These are phyloP conservation scores for Apiotrichum porosum DNA, from an alignment of 1,284 basidiomycete species.

Conservation along the genomic window DNA sequence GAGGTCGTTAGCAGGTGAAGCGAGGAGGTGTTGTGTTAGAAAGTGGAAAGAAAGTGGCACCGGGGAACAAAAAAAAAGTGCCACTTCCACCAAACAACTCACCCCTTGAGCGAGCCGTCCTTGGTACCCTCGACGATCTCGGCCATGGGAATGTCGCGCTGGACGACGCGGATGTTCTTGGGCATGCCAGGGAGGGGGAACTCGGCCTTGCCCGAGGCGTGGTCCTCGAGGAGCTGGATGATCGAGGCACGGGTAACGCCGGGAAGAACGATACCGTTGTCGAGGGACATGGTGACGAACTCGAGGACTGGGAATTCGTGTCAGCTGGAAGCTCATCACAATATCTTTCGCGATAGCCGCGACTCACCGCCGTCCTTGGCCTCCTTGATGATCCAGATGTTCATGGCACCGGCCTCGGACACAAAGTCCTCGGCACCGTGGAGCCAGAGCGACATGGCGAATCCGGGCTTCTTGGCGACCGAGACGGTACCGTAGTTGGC, in stretches of 20 bases:
- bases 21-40: too few relatives aligned
- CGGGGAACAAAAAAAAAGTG: not conserved
- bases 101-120: constrained; percentile 42
- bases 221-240: constrained; percentile 37
- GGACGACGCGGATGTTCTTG: constrained; percentile 41
- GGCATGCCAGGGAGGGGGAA: constrained; percentile 38
- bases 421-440: constrained; percentile 42
- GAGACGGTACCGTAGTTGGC: constrained; percentile 46
- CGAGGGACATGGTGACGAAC: constrained; percentile 43
- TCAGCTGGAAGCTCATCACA: too few relatives aligned
- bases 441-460: constrained; percentile 45
- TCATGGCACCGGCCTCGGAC: constrained; percentile 46
- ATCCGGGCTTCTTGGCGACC: constrained; percentile 42
- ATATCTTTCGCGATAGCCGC: not conserved
- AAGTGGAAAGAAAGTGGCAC: not conserved
- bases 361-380: constrained; percentile 36
- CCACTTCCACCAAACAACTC: constrained; percentile 12
- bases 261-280: constrained; percentile 46
- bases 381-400: constrained; percentile 44
- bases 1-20: too few relatives aligned
- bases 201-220: constrained; percentile 30
- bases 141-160: constrained; percentile 43
- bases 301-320: constrained; percentile 26
- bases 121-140: constrained; percentile 34
- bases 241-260: constrained; percentile 43